Evolutionary conservation across 495 filamentous ascomycete species (phyloP).

Genomic region (Hyaloscypha variabilis): DNA sequence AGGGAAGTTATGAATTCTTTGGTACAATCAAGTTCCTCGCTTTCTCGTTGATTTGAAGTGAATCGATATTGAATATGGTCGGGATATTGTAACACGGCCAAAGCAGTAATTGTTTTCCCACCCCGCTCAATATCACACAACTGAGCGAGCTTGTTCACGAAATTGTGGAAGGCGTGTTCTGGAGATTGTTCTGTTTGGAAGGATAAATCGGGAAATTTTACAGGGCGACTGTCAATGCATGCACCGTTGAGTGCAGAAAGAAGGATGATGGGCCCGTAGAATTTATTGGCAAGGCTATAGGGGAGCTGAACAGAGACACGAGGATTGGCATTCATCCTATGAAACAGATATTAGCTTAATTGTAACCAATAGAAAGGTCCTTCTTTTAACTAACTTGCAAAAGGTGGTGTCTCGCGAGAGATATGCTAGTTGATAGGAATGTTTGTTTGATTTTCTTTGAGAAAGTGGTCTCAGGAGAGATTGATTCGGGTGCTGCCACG

Average conservation of each 20-base stretch:
- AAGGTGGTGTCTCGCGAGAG: neutral
- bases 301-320: neutral
- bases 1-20: conserved; percentile 13
- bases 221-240: neutral
- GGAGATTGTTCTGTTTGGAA: conserved; percentile 14
- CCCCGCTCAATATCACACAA: conserved; percentile 29
- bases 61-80: conserved; percentile 29
- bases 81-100: conserved; percentile 22
- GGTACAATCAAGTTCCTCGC: neutral
- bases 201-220: conserved; percentile 10
- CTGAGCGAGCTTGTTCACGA: conserved; percentile 37
- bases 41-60: conserved; percentile 26
- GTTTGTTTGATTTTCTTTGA: neutral
- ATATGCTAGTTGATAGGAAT: neutral
- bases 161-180: conserved; percentile 25
- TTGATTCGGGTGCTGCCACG: neutral
- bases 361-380: neutral
- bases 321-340: neutral
- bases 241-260: neutral
- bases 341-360: neutral
- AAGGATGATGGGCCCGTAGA: conserved; percentile 16
- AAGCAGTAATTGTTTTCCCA: conserved; percentile 29
- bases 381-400: conserved; percentile 5
- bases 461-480: neutral
- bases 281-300: conserved; percentile 5